phyloP scores from a whole-genome alignment of 2,329 filamentous ascomycete species.

The Nakataea oryzae region DNA sequence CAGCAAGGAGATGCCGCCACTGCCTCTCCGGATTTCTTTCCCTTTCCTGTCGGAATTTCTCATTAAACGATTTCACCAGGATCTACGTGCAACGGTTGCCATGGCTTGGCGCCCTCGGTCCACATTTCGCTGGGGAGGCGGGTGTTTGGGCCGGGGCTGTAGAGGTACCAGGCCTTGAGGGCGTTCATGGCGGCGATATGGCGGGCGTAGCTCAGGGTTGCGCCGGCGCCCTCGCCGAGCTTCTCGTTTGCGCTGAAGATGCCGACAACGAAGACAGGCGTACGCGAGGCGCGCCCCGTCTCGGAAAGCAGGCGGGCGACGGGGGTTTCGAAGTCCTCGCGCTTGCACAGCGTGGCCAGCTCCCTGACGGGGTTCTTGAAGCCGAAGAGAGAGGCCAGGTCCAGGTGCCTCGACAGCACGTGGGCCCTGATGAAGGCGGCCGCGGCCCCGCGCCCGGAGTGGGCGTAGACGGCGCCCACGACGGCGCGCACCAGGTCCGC shows the following conservation, averaged over 20 bases:
- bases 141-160: slow-evolving; percentile 61
- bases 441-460: slow-evolving; percentile 67
- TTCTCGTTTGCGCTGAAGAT: slow-evolving; percentile 88
- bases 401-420: slow-evolving; percentile 68
- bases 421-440: slow-evolving; percentile 78
- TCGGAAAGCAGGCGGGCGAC: slow-evolving; percentile 82
- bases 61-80: slow-evolving; percentile 55
- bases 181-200: slow-evolving; percentile 73
- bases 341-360: slow-evolving; percentile 68
- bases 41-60: background rate
- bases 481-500: slow-evolving; percentile 74
- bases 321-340: slow-evolving; percentile 82
- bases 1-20: background rate
- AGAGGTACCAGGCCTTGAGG: slow-evolving; percentile 92
- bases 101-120: slow-evolving; percentile 46
- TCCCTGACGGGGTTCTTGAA: slow-evolving; percentile 81
- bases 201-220: slow-evolving; percentile 67
- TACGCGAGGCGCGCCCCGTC: slow-evolving; percentile 74
- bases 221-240: slow-evolving; percentile 79
- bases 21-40: background rate
- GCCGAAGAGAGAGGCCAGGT: slow-evolving; percentile 67
- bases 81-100: slow-evolving; percentile 60
- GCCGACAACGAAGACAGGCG: slow-evolving; percentile 87
- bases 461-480: slow-evolving; percentile 75
- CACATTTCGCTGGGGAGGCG: slow-evolving; percentile 62